phyloP scores from a whole-genome alignment of 768 basidiomycete species.

The Termitomyces heimii region DNA sequence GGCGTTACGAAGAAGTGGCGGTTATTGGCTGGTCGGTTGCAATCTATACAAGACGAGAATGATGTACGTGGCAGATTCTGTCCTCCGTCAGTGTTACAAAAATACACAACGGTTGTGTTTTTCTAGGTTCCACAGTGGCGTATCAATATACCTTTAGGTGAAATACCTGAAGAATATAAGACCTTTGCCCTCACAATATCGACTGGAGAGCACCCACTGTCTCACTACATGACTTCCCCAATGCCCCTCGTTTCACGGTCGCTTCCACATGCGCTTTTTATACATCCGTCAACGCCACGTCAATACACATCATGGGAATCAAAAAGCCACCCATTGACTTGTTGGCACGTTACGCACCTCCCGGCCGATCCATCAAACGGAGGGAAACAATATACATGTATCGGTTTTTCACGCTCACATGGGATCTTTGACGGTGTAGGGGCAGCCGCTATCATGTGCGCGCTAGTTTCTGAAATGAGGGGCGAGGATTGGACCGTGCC shows the following conservation, averaged over 20 bases:
- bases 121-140: constrained; percentile 28
- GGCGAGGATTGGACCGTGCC: constrained; percentile 31
- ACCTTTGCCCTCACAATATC: constrained; percentile 31
- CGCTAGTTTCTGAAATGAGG: constrained; percentile 33
- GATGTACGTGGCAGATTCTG: constrained; percentile 8
- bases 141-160: constrained; percentile 29
- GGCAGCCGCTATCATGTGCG: constrained; percentile 28
- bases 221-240: constrained; percentile 28
- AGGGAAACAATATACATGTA: constrained; percentile 26
- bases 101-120: neutral
- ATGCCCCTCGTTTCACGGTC: constrained; percentile 25
- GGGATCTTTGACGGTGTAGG: constrained; percentile 38
- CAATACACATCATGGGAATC: constrained; percentile 30
- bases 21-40: constrained; percentile 24
- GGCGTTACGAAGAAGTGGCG: constrained; percentile 28
- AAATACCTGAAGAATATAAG: constrained; percentile 25
- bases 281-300: constrained; percentile 32
- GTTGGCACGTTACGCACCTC: constrained; percentile 39
- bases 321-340: constrained; percentile 29
- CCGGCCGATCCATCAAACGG: constrained; percentile 22
- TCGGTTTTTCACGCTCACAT: constrained; percentile 36
- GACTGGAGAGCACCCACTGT: constrained; percentile 26
- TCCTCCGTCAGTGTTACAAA: neutral
- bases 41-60: constrained; percentile 15
- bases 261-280: constrained; percentile 30